A percentile compares a stretch with the other conserved stretches of the same genome.
phyloP scores from a whole-genome alignment of 169 alveolate genomes.

The Eimeria acervulina region DNA sequence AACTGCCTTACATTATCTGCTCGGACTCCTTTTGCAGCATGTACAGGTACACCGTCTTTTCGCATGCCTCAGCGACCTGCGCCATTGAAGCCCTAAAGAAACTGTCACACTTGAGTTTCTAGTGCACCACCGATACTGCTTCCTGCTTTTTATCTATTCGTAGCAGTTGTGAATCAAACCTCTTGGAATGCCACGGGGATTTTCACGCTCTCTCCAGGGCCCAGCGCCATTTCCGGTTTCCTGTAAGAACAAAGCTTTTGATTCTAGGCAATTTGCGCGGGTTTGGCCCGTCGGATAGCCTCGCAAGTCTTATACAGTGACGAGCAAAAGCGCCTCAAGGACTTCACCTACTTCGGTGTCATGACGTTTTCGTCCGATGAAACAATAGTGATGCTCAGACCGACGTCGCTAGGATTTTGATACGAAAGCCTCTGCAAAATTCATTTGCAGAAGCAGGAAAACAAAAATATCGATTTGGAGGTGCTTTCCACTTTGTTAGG shows the following conservation, averaged over 20 bases:
- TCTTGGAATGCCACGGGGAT: slow-evolving; percentile 66
- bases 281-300: not conserved
- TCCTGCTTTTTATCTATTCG: not conserved
- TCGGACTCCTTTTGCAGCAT: slow-evolving; percentile 42
- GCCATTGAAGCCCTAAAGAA: not conserved
- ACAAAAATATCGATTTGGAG: not conserved
- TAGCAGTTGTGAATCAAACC: slow-evolving; percentile 18
- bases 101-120: not conserved
- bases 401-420: slow-evolving; percentile 48
- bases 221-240: slow-evolving; percentile 69
- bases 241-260: not conserved
- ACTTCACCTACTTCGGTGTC: slow-evolving; percentile 51
- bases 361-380: slow-evolving; percentile 47
- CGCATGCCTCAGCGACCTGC: slow-evolving; percentile 68
- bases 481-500: not conserved
- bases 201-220: slow-evolving; percentile 73
- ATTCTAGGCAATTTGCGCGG: not conserved
- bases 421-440: slow-evolving; percentile 39
- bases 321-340: not conserved
- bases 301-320: not conserved
- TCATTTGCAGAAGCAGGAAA: not conserved
- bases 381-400: not conserved
- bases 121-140: not conserved
- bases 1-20: slow-evolving; percentile 44
- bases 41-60: slow-evolving; percentile 57